Percentiles rank a stretch among this genome's conserved stretches.
Evolutionary conservation across 169 alveolate genomes (phyloP).

Genomic region (Eimeria falciformis): DNA sequence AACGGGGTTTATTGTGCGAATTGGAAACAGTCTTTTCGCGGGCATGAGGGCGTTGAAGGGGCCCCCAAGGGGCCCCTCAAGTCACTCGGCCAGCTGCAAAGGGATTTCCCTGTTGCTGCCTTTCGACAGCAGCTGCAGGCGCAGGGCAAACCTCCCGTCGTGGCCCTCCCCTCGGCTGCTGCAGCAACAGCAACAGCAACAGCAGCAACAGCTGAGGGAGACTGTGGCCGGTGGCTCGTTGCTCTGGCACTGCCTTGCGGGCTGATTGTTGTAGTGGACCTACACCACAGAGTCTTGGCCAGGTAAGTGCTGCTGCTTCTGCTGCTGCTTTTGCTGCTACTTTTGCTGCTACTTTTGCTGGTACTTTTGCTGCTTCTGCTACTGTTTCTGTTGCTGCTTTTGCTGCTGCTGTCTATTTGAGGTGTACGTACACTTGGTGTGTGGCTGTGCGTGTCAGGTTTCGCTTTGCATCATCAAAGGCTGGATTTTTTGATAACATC

Average conservation of each 20-base stretch:
- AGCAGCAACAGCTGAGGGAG: constrained; percentile 11
- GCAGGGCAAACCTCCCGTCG: constrained; percentile 8
- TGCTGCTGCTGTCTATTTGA: not conserved
- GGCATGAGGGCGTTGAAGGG: not conserved
- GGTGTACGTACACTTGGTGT: not conserved
- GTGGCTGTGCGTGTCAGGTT: constrained; percentile 18
- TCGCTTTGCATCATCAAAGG: constrained; percentile 33
- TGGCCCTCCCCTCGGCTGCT: not conserved
- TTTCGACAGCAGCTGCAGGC: constrained; percentile 59
- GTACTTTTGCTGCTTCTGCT: not conserved
- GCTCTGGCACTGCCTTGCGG: constrained; percentile 68
- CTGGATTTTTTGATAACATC: constrained; percentile 37
- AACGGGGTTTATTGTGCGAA: not conserved
- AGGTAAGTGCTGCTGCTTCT: constrained; percentile 41
- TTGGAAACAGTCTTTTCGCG: not conserved
- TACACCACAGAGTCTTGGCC: constrained; percentile 65
- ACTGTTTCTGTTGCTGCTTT: constrained; percentile 12
- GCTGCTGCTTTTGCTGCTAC: constrained; percentile 42
- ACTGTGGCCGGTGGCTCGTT: constrained; percentile 67
- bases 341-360: constrained; percentile 17
- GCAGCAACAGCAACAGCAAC: constrained; percentile 48
- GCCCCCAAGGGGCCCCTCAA: constrained; percentile 13
- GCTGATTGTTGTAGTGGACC: constrained; percentile 57
- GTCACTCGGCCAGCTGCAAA: constrained; percentile 49
- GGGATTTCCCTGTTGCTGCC: constrained; percentile 56